phyloP scores from a whole-genome alignment of 352 stramenopile species.

The Globisporangium irregulare region DNA sequence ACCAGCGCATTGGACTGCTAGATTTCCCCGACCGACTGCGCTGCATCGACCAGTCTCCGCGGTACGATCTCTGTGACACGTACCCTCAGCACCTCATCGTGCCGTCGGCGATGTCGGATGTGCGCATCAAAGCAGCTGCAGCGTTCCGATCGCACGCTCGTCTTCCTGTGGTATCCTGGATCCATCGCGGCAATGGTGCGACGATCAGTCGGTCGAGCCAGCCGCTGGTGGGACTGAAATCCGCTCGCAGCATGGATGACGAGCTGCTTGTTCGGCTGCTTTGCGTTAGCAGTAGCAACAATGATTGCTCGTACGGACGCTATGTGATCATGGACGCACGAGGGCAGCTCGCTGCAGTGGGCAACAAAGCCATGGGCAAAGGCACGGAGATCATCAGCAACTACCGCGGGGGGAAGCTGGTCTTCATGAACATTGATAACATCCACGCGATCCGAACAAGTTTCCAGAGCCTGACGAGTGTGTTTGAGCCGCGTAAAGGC shows the following conservation, averaged over 20 bases:
- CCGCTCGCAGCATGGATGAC: conserved; percentile 68
- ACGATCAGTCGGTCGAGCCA: conserved; percentile 84
- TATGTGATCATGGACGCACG: conserved; percentile 87
- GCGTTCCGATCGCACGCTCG: conserved; percentile 70
- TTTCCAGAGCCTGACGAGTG: conserved; percentile 82
- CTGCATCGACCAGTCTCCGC: conserved; percentile 72
- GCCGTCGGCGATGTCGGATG: conserved; percentile 89
- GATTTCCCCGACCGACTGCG: conserved; percentile 56
- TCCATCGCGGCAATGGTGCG: conserved; percentile 66
- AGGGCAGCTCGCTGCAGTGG: conserved; percentile 78
- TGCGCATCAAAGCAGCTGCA: conserved; percentile 72
- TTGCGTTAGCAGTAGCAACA: conserved; percentile 56
- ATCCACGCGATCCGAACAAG: conserved; percentile 97
- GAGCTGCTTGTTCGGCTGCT: conserved; percentile 70
- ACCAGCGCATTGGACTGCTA: conserved; percentile 74
- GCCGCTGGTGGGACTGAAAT: conserved; percentile 78
- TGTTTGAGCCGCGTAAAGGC: conserved; percentile 76
- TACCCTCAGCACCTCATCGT: conserved; percentile 95
- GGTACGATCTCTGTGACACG: conserved; percentile 90
- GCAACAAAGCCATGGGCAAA: conserved; percentile 92
- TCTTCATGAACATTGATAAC: conserved; percentile 99
- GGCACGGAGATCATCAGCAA: conserved; percentile 95
- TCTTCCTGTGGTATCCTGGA: conserved; percentile 73
- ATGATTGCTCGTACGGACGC: conserved; percentile 31
- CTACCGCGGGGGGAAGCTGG: conserved; percentile 92